Conservation (phyloP, 352 stramenopile genomes). For the Phytophthora chlamydospora region DNA sequence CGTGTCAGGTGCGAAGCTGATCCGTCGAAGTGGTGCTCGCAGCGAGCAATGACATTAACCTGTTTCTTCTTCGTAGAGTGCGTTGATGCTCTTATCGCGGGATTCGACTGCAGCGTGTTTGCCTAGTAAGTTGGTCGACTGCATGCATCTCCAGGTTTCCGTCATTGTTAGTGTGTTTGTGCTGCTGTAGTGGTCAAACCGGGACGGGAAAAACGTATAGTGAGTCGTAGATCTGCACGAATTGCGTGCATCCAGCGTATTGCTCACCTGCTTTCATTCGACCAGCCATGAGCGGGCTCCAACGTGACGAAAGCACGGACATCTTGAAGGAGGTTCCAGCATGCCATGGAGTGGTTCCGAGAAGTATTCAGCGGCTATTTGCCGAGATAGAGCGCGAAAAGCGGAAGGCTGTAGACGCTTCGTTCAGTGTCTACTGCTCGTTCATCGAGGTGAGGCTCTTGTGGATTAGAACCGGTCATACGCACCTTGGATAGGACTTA, state of each 20-base stretch:
- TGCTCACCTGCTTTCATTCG: constrained; percentile 1
- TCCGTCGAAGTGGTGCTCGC: background rate
- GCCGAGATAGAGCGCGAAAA: constrained; percentile 40
- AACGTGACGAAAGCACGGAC: constrained; percentile 20
- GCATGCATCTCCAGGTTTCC: background rate
- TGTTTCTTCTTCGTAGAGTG: constrained; percentile 43
- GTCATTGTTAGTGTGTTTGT: constrained; percentile 4
- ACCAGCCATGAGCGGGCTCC: constrained; percentile 70
- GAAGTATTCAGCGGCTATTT: constrained; percentile 64
- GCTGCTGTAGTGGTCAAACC: constrained; percentile 61
- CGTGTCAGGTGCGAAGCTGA: constrained; percentile 47
- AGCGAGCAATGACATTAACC: background rate
- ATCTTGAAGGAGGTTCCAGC: constrained; percentile 25
- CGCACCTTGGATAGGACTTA: no score
- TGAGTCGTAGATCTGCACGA: constrained; percentile 14
- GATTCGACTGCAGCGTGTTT: constrained; percentile 77
- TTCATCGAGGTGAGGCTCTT: constrained; percentile 57
- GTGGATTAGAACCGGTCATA: background rate
- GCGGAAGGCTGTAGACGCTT: constrained; percentile 16
- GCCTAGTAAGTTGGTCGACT: constrained; percentile 53
- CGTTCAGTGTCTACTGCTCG: constrained; percentile 66
- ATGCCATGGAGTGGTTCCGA: constrained; percentile 59
- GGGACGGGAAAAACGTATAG: constrained; percentile 76
- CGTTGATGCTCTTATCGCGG: constrained; percentile 59
- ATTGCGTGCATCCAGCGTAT: background rate